Conservation (phyloP, 1,139 yeast species). For the Hansenula sp. region DNA sequence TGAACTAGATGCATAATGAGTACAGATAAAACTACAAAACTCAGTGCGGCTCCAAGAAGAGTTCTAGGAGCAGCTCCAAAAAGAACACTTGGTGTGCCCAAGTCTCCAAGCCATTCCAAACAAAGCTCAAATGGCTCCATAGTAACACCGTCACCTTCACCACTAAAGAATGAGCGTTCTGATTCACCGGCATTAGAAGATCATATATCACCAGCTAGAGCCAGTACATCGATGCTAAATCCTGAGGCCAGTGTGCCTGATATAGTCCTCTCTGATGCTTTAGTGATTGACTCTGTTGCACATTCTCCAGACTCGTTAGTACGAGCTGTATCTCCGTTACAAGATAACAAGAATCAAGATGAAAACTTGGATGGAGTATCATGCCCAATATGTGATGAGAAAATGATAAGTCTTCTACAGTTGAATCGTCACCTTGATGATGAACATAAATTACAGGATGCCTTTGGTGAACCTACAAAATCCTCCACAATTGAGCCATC, state of each 20-base stretch:
- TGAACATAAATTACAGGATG: constrained; percentile 41
- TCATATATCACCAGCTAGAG: not conserved
- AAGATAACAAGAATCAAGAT: constrained; percentile 1
- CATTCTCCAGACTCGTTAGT: constrained; percentile 2
- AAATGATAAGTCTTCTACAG: constrained; percentile 51
- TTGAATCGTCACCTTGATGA: constrained; percentile 74
- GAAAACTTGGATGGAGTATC: constrained; percentile 17
- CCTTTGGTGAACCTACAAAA: not conserved
- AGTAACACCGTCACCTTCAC: not conserved
- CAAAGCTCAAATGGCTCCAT: not conserved
- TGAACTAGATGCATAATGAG: not conserved
- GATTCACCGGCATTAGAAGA: constrained; percentile 1
- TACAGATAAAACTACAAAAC: not conserved
- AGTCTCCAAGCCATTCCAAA: not conserved
- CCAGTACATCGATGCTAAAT: constrained; percentile 1
- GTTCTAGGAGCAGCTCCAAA: not conserved
- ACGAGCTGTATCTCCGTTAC: not conserved
- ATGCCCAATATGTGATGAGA: constrained; percentile 73
- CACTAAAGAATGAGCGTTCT: not conserved
- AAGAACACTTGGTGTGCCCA: not conserved
- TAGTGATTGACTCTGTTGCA: constrained; percentile 9
- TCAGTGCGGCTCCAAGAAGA: not conserved
- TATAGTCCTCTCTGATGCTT: constrained; percentile 14
- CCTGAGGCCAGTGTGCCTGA: constrained; percentile 5
- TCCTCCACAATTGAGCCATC: constrained; percentile 1